Evolutionary conservation across 1,284 basidiomycete genomes (phyloP).

Genomic region (Cryptococcus sp.): DNA sequence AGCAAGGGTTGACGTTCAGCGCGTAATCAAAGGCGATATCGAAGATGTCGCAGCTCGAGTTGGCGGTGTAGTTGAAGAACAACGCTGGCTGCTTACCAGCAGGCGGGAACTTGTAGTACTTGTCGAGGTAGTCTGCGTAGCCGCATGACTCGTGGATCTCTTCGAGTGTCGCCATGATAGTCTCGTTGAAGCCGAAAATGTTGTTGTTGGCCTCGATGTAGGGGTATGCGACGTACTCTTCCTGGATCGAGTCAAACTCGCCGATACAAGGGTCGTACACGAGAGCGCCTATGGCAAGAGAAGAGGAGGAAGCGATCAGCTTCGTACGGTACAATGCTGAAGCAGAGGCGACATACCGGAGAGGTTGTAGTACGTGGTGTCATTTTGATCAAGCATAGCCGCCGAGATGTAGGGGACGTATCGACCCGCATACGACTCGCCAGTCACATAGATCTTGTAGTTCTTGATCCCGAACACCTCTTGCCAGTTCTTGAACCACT

Average conservation of each 20-base stretch:
- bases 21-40: slow-evolving; percentile 64
- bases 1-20: slow-evolving; percentile 67
- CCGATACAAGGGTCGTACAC: slow-evolving; percentile 37
- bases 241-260: slow-evolving; percentile 60
- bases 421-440: slow-evolving; percentile 50
- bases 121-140: slow-evolving; percentile 65
- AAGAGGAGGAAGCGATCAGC: no score
- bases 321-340: neutral
- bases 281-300: slow-evolving; percentile 24
- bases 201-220: slow-evolving; percentile 14
- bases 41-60: slow-evolving; percentile 66
- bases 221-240: slow-evolving; percentile 62
- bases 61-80: slow-evolving; percentile 19
- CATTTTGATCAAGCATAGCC: slow-evolving; percentile 30
- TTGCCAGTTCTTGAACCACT: slow-evolving; percentile 30
- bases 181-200: slow-evolving; percentile 48
- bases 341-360: slow-evolving; percentile 11
- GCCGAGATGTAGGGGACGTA: slow-evolving; percentile 54
- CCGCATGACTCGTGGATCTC: slow-evolving; percentile 60
- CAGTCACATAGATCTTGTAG: slow-evolving; percentile 38
- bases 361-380: slow-evolving; percentile 30
- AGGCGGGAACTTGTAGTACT: slow-evolving; percentile 66
- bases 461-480: slow-evolving; percentile 25
- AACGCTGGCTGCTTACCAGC: slow-evolving; percentile 47
- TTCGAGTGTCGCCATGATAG: slow-evolving; percentile 65